Base-by-base conservation (phyloP, 192 early-diverging fungal genomes). In the Cetraspora pellucida region DNA sequence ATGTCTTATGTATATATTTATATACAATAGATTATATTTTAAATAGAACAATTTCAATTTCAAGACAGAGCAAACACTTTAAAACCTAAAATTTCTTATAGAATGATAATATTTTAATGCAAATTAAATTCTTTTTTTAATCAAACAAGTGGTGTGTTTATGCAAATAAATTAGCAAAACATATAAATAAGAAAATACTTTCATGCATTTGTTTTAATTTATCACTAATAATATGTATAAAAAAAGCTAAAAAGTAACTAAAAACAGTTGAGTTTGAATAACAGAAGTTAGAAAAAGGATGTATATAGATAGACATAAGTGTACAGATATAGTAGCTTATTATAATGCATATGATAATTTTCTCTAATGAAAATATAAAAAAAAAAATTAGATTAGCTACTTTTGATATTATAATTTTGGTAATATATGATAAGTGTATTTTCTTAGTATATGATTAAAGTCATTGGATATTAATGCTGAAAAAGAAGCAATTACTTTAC, bases 221-320 rank as follows among this genome's bases (percentile, higher is more conserved):
- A 52, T 52, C 9, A 52, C 10, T 19, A 59, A 67, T 8, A 46
- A 67, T 67, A 27, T 37, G 74, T 54, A 13, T 16, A 23, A 63
- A 30, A 27, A 75, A 59, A 19, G 74, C 60, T 19, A 1, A 21
- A 27, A 46, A 59, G 37, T 75, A 58, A 59, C 2, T 69, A 21
- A 31, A 57, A 21, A 47, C 17, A 52, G 10, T 60, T 50, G 70
- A 77, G 21, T 82, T 70, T 55, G 10, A 43, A 16, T 69, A 78
- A 31, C 44, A 10, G 54, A 76, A 23, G 64, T 43, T 9, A 65
- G 31, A 66, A 66, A 44, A 66, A 28, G 31, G 2, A 37, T 66
- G 2, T 66, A 66, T 45, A 17, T 44, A 2, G 30, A 66, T 37
- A 28, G 64, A 2, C 30, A 66, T 45, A 28, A 66, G n/a, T 3